A percentile compares a stretch with the other conserved stretches of the same genome.
Evolutionary conservation across 352 stramenopile genomes (phyloP).

Genomic region (Globisporangium cylindrosporum): DNA sequence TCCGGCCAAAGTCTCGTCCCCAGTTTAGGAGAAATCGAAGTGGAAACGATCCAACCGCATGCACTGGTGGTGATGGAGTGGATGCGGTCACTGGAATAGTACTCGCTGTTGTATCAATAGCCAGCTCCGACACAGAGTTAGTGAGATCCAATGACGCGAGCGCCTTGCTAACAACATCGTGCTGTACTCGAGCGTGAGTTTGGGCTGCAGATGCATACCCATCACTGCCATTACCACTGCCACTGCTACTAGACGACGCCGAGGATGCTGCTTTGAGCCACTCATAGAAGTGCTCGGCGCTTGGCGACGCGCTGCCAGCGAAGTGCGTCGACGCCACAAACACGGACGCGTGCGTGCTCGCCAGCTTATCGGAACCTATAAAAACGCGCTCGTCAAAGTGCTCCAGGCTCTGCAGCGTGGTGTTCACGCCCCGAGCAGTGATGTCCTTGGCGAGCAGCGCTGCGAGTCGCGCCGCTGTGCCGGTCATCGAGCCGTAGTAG

Average conservation of each 20-base stretch:
- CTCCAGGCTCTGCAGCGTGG: conserved; percentile 85
- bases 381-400: conserved; percentile 51
- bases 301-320: conserved; percentile 93
- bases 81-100: not conserved
- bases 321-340: conserved; percentile 96
- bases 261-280: conserved; percentile 58
- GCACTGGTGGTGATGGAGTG: not conserved
- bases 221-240: too few species aligned
- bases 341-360: conserved; percentile 42
- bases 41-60: conserved; percentile 1
- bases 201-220: not conserved
- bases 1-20: conserved; percentile 1
- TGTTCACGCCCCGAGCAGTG: conserved; percentile 45
- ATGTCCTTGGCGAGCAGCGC: conserved; percentile 76
- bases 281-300: conserved; percentile 84
- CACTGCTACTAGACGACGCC: not conserved
- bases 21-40: conserved; percentile 12
- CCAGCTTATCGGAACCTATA: conserved; percentile 26
- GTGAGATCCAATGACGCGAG: not conserved
- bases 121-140: not conserved
- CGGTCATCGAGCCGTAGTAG: conserved; percentile 95
- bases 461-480: conserved; percentile 92
- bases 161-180: not conserved
- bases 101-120: not conserved
- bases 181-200: not conserved